Conservation (phyloP, 1,139 yeast species). For the Candida sanyaensis region DNA sequence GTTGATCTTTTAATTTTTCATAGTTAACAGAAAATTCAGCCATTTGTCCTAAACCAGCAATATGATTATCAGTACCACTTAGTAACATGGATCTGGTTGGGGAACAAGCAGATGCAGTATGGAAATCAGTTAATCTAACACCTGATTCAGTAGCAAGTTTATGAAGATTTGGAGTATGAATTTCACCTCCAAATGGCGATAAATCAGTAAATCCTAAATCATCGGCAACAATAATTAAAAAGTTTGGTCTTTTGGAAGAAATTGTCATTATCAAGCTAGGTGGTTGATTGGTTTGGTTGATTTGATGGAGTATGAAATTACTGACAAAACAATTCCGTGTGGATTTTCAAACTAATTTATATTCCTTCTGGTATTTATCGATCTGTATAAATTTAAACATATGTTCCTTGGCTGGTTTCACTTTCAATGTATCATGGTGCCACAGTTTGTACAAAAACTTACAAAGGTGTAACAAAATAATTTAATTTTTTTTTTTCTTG, state of each 20-base stretch:
- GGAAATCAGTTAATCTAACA: slow-evolving; percentile 55
- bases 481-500: not conserved
- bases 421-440: not conserved
- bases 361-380: no score
- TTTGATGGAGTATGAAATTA: not conserved
- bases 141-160: slow-evolving; percentile 43
- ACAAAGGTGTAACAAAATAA: not conserved
- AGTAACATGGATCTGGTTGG: slow-evolving; percentile 65
- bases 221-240: slow-evolving; percentile 60
- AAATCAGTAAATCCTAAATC: slow-evolving; percentile 63
- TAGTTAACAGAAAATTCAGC: slow-evolving; percentile 44
- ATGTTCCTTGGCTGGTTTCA: no score
- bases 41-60: slow-evolving; percentile 65
- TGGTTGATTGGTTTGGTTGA: not conserved
- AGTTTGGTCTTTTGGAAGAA: slow-evolving; percentile 35
- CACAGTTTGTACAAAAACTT: not conserved
- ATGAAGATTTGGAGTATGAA: slow-evolving; percentile 54
- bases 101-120: slow-evolving; percentile 66
- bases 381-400: no score
- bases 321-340: no score
- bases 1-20: slow-evolving; percentile 42
- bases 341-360: no score
- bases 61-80: slow-evolving; percentile 62
- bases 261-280: slow-evolving; percentile 5
- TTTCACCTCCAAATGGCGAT: slow-evolving; percentile 61